phyloP scores from a whole-genome alignment of 352 stramenopile genomes.

The Phytophthora gonapodyides region DNA sequence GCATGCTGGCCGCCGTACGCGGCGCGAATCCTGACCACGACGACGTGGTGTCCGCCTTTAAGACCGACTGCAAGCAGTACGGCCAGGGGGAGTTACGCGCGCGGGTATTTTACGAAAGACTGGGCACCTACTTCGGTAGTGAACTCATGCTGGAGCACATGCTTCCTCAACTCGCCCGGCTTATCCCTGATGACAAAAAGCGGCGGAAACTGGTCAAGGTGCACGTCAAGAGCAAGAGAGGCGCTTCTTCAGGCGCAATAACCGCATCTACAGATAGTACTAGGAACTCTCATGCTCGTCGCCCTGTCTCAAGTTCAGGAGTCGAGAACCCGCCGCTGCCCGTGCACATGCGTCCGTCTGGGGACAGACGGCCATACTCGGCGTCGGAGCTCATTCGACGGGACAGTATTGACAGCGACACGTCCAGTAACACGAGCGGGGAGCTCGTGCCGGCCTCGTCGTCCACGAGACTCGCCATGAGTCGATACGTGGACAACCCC shows the following conservation, averaged over 20 bases:
- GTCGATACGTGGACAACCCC: constrained; percentile 57
- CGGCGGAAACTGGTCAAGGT: constrained; percentile 73
- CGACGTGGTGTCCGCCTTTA: constrained; percentile 74
- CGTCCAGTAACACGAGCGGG: constrained; percentile 44
- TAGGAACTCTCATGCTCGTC: constrained; percentile 13
- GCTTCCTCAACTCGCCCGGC: constrained; percentile 72
- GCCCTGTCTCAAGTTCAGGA: constrained; percentile 44
- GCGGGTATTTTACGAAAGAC: constrained; percentile 60
- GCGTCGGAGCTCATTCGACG: constrained; percentile 46
- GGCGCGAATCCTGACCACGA: constrained; percentile 76
- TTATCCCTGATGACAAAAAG: constrained; percentile 81
- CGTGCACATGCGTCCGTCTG: constrained; percentile 22
- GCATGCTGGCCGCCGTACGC: constrained; percentile 76
- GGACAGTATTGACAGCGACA: constrained; percentile 49
- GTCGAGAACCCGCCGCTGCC: constrained; percentile 32
- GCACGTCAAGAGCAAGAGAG: constrained; percentile 43
- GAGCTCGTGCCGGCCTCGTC: constrained; percentile 27
- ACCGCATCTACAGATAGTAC: constrained; percentile 6
- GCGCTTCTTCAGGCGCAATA: constrained; percentile 1
- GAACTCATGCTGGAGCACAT: constrained; percentile 82
- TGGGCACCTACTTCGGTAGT: constrained; percentile 69
- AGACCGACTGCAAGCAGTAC: constrained; percentile 79
- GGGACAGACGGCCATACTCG: constrained; percentile 45
- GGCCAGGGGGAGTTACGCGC: constrained; percentile 68
- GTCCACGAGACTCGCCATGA: constrained; percentile 34